phyloP scores from a whole-genome alignment of 768 basidiomycete genomes.

The Lactarius psammicola region DNA sequence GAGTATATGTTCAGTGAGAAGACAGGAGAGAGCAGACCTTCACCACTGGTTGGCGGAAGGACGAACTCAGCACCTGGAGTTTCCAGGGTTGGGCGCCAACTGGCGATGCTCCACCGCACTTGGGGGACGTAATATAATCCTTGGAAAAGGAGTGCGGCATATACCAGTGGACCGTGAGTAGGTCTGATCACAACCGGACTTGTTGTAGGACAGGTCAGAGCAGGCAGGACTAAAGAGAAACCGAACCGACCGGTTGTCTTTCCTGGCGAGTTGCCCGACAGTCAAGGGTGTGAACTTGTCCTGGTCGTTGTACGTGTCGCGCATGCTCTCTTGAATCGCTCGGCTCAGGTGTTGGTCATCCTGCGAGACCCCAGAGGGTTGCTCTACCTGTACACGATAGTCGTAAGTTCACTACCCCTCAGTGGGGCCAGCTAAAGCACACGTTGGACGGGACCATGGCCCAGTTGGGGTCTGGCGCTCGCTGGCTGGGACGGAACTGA shows the following conservation, averaged over 20 bases:
- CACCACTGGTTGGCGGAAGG: slow-evolving; percentile 35
- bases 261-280: slow-evolving; percentile 51
- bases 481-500: slow-evolving; percentile 57
- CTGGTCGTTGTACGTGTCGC: slow-evolving; percentile 42
- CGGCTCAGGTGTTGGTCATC: slow-evolving; percentile 66
- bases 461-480: slow-evolving; percentile 66
- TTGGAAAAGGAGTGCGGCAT: slow-evolving; percentile 64
- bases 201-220: neutral
- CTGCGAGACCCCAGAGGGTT: slow-evolving; percentile 39
- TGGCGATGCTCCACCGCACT: slow-evolving; percentile 48
- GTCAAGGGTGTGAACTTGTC: slow-evolving; percentile 54
- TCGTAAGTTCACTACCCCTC: neutral
- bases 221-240: slow-evolving; percentile 3
- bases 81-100: slow-evolving; percentile 33
- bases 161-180: slow-evolving; percentile 47
- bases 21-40: slow-evolving; percentile 34
- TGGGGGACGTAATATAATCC: slow-evolving; percentile 70
- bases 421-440: slow-evolving; percentile 28
- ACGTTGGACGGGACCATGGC: slow-evolving; percentile 70
- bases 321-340: slow-evolving; percentile 70
- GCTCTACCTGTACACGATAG: slow-evolving; percentile 25
- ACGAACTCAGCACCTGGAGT: slow-evolving; percentile 28
- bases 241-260: slow-evolving; percentile 53
- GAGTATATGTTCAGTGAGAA: slow-evolving; percentile 10
- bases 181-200: slow-evolving; percentile 76